A percentile compares a stretch with the other conserved stretches of the same genome.
These are phyloP conservation scores for Kazachstania sp. DNA, from an alignment of 1,139 yeast species.

Conservation along the genomic window DNA sequence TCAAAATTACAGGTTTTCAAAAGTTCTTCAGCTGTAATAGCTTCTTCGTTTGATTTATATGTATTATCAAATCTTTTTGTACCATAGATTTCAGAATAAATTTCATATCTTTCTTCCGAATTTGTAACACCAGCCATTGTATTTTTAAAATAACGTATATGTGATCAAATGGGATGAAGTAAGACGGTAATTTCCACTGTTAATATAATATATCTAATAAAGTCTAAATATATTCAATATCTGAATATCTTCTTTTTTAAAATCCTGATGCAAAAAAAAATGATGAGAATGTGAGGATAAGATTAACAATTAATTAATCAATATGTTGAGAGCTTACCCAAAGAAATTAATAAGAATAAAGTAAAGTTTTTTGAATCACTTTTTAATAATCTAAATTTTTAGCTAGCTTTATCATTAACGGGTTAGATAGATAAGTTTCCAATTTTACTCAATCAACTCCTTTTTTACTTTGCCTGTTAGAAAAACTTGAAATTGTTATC, in stretches of 20 bases:
- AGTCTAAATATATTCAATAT: no score
- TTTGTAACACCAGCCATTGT: slow-evolving; percentile 2
- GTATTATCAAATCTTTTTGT: slow-evolving; percentile 21
- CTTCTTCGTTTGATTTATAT: neutral
- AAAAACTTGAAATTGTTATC: no score
- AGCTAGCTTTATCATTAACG: no score
- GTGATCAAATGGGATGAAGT: no score
- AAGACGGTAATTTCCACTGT: no score
- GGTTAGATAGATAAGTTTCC: no score
- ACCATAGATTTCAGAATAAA: slow-evolving; percentile 16
- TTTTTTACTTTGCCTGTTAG: no score
- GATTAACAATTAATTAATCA: neutral
- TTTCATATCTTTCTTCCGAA: neutral
- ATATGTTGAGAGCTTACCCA: neutral
- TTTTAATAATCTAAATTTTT: no score
- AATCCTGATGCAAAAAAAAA: neutral
- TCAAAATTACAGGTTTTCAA: slow-evolving; percentile 19
- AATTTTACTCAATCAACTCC: no score
- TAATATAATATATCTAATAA: no score
- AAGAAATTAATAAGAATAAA: neutral
- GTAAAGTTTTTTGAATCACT: neutral
- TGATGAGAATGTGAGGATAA: neutral
- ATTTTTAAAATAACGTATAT: neutral
- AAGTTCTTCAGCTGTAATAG: slow-evolving; percentile 15
- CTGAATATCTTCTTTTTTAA: no score